These are phyloP conservation scores for Periconia macrospinosa DNA, from an alignment of 2,329 filamentous ascomycete species.

Conservation along the genomic window DNA sequence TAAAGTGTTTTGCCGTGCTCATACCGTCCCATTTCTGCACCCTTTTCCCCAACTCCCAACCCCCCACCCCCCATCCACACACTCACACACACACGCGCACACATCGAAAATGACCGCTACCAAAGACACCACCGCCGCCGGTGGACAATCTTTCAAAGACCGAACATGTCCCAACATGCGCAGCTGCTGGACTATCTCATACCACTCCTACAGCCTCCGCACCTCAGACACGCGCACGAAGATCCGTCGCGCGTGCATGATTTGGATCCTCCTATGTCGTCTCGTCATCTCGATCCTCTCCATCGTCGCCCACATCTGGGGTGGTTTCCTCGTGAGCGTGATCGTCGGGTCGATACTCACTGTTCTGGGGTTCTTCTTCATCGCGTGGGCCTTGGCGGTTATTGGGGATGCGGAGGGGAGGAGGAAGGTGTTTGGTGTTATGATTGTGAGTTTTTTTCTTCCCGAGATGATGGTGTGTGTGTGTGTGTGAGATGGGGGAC, in stretches of 20 bases:
- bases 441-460: background rate
- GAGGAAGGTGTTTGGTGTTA: background rate
- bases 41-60: too few species aligned
- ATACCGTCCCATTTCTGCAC: too few species aligned
- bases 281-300: background rate
- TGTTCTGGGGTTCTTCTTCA: background rate
- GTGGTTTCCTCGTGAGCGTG: background rate
- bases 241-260: background rate
- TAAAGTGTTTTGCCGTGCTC: too few species aligned
- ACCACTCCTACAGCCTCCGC: background rate
- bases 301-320: background rate
- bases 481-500: too few species aligned
- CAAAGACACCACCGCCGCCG: background rate
- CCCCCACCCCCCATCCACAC: too few species aligned
- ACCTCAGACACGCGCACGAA: background rate
- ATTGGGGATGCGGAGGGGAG: background rate
- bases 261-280: background rate
- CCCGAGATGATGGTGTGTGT: too few species aligned
- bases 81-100: too few species aligned
- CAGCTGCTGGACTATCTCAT: background rate
- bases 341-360: background rate
- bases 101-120: background rate
- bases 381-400: background rate
- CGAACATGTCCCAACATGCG: background rate
- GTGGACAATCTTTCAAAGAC: background rate